Evolutionary conservation across 2,329 filamentous ascomycete species (phyloP), one percentile per base, ranked within the genome.

Genomic region (Diaporthe australafricana): DNA sequence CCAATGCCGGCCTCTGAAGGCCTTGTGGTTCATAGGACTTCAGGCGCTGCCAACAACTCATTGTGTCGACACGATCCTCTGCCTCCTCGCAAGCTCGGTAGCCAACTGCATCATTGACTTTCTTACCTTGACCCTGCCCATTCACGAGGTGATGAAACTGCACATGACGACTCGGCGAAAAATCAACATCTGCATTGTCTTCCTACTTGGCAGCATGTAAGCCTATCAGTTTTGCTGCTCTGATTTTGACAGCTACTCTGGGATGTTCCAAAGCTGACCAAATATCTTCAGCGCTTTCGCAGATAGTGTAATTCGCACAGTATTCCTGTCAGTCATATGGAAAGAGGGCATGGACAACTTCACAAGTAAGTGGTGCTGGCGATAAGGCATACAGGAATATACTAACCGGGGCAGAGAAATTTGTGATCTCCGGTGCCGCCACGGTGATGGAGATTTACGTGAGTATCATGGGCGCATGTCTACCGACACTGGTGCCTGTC

Each of bases 401-500:
- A 56, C 38, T 68, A 17, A 56, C n/a, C 12, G 27, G 20, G 45
- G 1, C 35, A 68, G 66, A 48, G 25, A 17, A 55, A 42, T 57
- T 32, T 16, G 16, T 27, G 27, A 3, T 56, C 5, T 12, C 55
- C 22, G 25, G 32, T 16, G 30, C 8, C 8, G 66, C 73, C 16
- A 73, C 71, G 2, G 60, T 72, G 3, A 48, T 73, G 27, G 75
- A 77, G 45, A 69, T 75, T n/a, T 76, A 76, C 55, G 69, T 71
- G 9, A 72, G 70, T 25, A 69, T 77, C 60, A 76, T 75, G 6
- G 74, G 75, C 38, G 71, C 74, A 12, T 76, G 75, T 66, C 63
- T 75, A 3, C 74, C 73, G 1, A 69, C 67, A 20, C 42, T 76
- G 22, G 45, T 72, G 12, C 75, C 75, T 8, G 70, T 75, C 32